Base-by-base conservation (phyloP, 768 basidiomycete species). In the Leccinum subgranulosum region DNA sequence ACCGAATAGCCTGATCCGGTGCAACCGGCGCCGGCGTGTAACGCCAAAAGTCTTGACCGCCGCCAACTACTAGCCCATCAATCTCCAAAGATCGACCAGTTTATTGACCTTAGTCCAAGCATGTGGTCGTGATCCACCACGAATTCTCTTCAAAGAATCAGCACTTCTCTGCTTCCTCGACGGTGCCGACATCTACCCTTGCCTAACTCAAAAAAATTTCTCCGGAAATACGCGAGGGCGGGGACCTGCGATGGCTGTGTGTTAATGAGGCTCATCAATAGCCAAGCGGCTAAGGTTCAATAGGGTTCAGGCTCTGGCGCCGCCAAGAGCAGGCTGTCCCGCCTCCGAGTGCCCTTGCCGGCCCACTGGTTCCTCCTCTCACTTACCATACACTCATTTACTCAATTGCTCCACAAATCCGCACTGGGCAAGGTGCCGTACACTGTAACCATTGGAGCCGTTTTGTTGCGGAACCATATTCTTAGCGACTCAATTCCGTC, bases 211-310 rank as follows among this genome's bases (percentile, higher is more conserved):
- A 65, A 72, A 73, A 71, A 64, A 15, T 73, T 73, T 72, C 67
- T 63, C 56, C 71, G 73, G 71, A 62, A 66, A 74, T 73, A 74
- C 66, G 71, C 71, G 71, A 74, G 56, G 65, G 71, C 71, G 71
- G 71, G 71, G 71, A 73, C 71, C 71, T 73, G 62, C 59, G 67
- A 73, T 63, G 71, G 71, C 71, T 73, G 71, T 73, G 71, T 73
- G 69, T 59, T 67, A 70, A 71, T 69, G 70, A 69, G 67, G 63
- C 64, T 66, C 69, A 50, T 60, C 56, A 72, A 66, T 69, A 70
- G 52, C 61, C 65, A 45, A 63, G 56, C 60, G 53, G 48, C 54
- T 59, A 72, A 63, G 60, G 61, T 72, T 64, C 61, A 48, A 61
- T 65, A 69, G 69, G 67, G 67, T 70, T 68, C 67, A 60, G 55